phyloP scores from a whole-genome alignment of 768 basidiomycete species.

The Psilocybe sp. region DNA sequence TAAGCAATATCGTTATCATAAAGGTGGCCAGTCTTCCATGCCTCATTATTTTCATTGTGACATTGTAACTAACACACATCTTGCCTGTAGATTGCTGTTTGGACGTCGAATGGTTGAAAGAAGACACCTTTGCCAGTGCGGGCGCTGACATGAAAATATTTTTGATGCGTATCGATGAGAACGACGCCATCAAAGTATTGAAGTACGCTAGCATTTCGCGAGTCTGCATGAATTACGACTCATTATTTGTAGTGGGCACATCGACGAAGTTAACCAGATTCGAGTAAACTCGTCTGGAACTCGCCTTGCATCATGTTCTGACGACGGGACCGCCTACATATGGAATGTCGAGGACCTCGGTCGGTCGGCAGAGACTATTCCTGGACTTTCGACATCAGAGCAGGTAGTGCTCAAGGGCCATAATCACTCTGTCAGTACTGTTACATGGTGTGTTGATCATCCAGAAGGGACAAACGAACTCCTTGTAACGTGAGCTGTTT shows the following conservation, averaged over 20 bases:
- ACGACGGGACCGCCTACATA: slow-evolving; percentile 74
- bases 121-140: slow-evolving; percentile 68
- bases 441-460: slow-evolving; percentile 66
- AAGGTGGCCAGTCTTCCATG: slow-evolving; percentile 40
- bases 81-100: slow-evolving; percentile 62
- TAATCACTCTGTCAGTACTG: slow-evolving; percentile 56
- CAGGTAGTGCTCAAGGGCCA: slow-evolving; percentile 59
- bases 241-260: slow-evolving; percentile 55
- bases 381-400: slow-evolving; percentile 36
- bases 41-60: slow-evolving; percentile 4
- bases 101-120: slow-evolving; percentile 78
- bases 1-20: slow-evolving; percentile 63
- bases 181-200: slow-evolving; percentile 58
- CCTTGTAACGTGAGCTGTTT: slow-evolving; percentile 60
- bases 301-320: slow-evolving; percentile 76
- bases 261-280: slow-evolving; percentile 76
- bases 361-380: slow-evolving; percentile 34
- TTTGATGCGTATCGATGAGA: slow-evolving; percentile 53
- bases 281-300: slow-evolving; percentile 66
- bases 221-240: background rate
- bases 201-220: slow-evolving; percentile 38
- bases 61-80: background rate
- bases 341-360: slow-evolving; percentile 62
- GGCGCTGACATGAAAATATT: slow-evolving; percentile 67
- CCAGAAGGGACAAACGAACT: slow-evolving; percentile 52